Evolutionary conservation across 2,329 filamentous ascomycete genomes (phyloP).

Genomic region (Thielaviopsis populi): DNA sequence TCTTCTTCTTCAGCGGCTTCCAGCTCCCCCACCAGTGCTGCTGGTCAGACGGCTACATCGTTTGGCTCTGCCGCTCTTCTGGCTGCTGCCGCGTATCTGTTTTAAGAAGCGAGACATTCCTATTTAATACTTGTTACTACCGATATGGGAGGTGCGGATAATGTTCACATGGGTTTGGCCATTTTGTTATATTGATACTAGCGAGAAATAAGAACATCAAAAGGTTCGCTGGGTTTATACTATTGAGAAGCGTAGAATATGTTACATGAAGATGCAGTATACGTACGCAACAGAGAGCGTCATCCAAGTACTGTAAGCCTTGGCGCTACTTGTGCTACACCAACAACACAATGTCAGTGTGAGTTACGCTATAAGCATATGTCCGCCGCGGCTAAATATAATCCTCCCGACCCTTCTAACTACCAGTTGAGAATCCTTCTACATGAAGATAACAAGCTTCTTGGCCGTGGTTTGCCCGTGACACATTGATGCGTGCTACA

Average conservation of each 20-base stretch:
- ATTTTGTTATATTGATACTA: not conserved
- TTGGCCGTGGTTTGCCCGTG: not conserved
- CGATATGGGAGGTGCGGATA: not conserved
- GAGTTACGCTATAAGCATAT: not conserved
- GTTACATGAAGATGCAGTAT: not conserved
- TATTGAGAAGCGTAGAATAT: not conserved
- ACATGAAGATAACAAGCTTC: conserved; percentile 15
- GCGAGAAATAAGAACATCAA: not conserved
- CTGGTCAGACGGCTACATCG: conserved; percentile 7
- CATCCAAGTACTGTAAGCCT: conserved; percentile 11
- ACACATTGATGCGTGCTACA: conserved; percentile 28
- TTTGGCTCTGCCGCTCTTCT: conserved; percentile 15
- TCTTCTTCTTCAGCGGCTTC: not conserved
- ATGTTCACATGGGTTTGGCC: not conserved
- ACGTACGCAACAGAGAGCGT: not conserved
- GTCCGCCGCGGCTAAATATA: not conserved
- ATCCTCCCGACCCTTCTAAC: not conserved
- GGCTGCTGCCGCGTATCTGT: conserved; percentile 14
- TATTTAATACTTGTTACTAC: not conserved
- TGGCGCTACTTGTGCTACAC: not conserved
- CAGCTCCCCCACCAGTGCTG: conserved; percentile 11
- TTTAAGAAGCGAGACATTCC: not conserved
- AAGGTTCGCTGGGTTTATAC: not conserved
- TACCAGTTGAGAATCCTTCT: conserved; percentile 13
- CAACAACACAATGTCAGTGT: not conserved